These are phyloP conservation scores for Fomitiporia mediterranea DNA, from an alignment of 1,284 basidiomycete genomes.

Conservation along the genomic window DNA sequence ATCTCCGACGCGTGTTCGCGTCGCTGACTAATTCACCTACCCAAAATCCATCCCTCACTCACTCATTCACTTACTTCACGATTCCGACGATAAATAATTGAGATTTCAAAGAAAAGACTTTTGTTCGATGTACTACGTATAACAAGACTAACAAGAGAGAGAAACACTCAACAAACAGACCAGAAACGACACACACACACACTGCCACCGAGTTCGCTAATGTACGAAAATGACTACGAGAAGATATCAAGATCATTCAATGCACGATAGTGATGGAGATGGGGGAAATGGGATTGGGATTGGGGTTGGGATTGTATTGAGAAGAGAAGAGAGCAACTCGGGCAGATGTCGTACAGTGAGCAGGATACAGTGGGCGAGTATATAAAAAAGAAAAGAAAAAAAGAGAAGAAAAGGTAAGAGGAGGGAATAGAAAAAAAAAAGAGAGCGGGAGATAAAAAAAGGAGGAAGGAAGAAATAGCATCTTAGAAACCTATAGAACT, in stretches of 20 bases:
- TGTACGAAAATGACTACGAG: slow-evolving; percentile 11
- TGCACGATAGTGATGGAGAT: too few relatives aligned
- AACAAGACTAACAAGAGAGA: slow-evolving; percentile 14
- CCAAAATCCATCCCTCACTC: neutral
- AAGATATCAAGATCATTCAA: slow-evolving; percentile 16
- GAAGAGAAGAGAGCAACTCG: slow-evolving; percentile 12
- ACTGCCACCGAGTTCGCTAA: slow-evolving; percentile 2
- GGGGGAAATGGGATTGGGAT: too few relatives aligned
- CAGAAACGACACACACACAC: neutral
- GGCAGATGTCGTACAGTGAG: slow-evolving; percentile 19
- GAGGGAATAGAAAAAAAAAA: neutral
- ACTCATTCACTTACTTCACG: neutral
- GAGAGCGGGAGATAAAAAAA: too few relatives aligned
- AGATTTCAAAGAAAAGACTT: neutral
- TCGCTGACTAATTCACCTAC: neutral
- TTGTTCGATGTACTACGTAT: slow-evolving; percentile 14
- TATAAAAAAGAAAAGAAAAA: slow-evolving; percentile 10
- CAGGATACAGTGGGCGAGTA: slow-evolving; percentile 18
- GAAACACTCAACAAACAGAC: too few relatives aligned
- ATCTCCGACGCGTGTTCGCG: neutral
- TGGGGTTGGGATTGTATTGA: too few relatives aligned
- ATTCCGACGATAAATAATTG: neutral
- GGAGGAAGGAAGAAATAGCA: slow-evolving; percentile 17
- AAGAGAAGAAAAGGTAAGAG: slow-evolving; percentile 11
- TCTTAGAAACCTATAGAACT: slow-evolving; percentile 26